Evolutionary conservation across 164 flowering plant species (phyloP).

Genomic region (Umbilicus rupestris): DNA sequence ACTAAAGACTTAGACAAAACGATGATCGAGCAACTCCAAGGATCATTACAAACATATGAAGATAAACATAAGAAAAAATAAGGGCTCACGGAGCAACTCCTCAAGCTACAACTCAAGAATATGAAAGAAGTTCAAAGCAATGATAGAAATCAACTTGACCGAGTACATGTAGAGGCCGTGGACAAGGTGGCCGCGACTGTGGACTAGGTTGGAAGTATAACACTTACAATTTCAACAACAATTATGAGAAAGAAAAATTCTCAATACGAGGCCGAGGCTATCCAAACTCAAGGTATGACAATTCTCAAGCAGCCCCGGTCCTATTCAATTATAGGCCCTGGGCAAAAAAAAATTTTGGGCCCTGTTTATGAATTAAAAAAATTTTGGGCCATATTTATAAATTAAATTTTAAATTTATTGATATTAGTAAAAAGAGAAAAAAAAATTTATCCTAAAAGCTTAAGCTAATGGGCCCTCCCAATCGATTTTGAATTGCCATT

Average conservation of each 20-base stretch:
- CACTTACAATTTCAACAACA: not conserved
- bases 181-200: slow-evolving; percentile 1
- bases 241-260: not conserved
- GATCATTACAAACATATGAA: slow-evolving; percentile 11
- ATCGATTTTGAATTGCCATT: too few species aligned
- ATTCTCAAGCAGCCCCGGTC: too few species aligned
- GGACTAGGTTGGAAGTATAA: slow-evolving; percentile 7
- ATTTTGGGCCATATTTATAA: too few species aligned
- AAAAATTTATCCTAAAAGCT: too few species aligned
- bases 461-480: too few species aligned
- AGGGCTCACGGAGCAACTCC: not conserved
- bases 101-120: too few species aligned
- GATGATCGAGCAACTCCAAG: slow-evolving; percentile 10
- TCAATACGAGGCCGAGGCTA: slow-evolving; percentile 13
- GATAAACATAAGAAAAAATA: slow-evolving; percentile 12
- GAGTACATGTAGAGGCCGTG: not conserved
- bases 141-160: not conserved
- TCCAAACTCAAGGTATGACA: slow-evolving; percentile 13
- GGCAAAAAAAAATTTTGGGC: too few species aligned
- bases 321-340: too few species aligned
- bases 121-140: not conserved
- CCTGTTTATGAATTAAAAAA: too few species aligned
- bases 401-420: too few species aligned
- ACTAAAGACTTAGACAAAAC: slow-evolving; percentile 13
- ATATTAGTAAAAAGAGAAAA: too few species aligned